Evolutionary conservation across 148 eudicot species (phyloP).

Genomic region (Chenopodium album): DNA sequence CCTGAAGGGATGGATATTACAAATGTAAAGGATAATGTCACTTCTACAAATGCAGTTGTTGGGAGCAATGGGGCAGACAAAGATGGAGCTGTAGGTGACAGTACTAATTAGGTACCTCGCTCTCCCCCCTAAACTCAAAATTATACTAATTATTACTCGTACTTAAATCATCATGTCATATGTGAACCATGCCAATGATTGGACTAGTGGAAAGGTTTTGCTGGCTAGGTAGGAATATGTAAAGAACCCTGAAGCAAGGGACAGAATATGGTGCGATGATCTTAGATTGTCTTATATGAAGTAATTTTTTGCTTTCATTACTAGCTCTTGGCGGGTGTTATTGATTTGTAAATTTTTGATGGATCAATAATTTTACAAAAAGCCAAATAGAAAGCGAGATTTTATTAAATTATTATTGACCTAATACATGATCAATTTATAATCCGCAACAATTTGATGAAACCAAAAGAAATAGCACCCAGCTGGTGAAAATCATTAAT

Average conservation of each 20-base stretch:
- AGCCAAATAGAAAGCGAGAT: background rate
- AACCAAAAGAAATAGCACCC: constrained; percentile 18
- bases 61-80: background rate
- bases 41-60: constrained; percentile 5
- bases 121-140: background rate
- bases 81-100: background rate
- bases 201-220: background rate
- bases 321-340: background rate
- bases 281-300: background rate
- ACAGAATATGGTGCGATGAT: background rate
- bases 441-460: constrained; percentile 18
- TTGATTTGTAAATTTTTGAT: background rate
- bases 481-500: constrained; percentile 2
- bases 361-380: background rate
- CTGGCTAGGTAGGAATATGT: background rate
- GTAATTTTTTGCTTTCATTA: background rate
- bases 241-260: background rate
- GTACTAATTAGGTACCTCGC: constrained; percentile 16
- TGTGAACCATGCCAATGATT: background rate
- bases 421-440: background rate
- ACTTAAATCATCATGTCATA: background rate
- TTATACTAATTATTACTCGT: too few species aligned
- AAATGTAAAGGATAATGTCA: constrained; percentile 12
- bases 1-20: constrained; percentile 20
- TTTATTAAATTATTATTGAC: background rate